Percentiles rank a stretch among this genome's conserved stretches.
These are phyloP conservation scores for Chalara sp. DNA, from an alignment of 2,329 filamentous ascomycete species.

Conservation along the genomic window DNA sequence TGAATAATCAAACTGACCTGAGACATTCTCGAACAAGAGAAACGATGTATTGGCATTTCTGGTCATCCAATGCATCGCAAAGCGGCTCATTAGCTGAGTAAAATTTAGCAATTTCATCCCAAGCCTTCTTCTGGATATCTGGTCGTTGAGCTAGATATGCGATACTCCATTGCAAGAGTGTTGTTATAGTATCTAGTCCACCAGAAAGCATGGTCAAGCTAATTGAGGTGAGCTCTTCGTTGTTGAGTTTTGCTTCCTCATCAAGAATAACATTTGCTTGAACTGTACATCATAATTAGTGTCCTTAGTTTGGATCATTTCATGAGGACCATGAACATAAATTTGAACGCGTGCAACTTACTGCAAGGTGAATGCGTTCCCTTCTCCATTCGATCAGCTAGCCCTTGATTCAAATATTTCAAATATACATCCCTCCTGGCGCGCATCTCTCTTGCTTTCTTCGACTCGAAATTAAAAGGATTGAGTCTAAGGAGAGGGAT, in stretches of 20 bases:
- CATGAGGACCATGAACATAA: no score
- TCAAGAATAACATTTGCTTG: conserved; percentile 61
- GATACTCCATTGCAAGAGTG: conserved; percentile 58
- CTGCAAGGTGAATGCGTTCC: conserved; percentile 55
- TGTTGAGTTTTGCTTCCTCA: conserved; percentile 54
- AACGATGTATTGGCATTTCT: conserved; percentile 56
- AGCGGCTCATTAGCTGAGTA: conserved; percentile 47
- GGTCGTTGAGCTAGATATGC: conserved; percentile 50
- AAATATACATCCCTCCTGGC: conserved; percentile 54
- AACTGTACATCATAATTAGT: conserved; percentile 21
- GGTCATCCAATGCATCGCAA: conserved; percentile 55
- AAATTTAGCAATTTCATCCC: conserved; percentile 46
- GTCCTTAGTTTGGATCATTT: no score
- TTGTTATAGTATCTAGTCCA: conserved; percentile 60
- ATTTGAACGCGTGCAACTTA: no score
- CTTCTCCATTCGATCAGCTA: conserved; percentile 54
- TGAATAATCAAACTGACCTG: conserved; percentile 29
- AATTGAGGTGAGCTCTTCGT: conserved; percentile 57
- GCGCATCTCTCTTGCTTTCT: conserved; percentile 53
- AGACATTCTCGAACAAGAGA: conserved; percentile 57
- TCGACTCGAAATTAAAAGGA: conserved; percentile 51
- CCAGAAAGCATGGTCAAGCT: conserved; percentile 63
- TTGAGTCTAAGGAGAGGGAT: conserved; percentile 53
- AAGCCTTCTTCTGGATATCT: conserved; percentile 56
- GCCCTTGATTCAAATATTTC: conserved; percentile 45